Evolutionary conservation across 495 filamentous ascomycete genomes (phyloP), one percentile per base, ranked within the genome.

Genomic region (Penicillium riverlandense): DNA sequence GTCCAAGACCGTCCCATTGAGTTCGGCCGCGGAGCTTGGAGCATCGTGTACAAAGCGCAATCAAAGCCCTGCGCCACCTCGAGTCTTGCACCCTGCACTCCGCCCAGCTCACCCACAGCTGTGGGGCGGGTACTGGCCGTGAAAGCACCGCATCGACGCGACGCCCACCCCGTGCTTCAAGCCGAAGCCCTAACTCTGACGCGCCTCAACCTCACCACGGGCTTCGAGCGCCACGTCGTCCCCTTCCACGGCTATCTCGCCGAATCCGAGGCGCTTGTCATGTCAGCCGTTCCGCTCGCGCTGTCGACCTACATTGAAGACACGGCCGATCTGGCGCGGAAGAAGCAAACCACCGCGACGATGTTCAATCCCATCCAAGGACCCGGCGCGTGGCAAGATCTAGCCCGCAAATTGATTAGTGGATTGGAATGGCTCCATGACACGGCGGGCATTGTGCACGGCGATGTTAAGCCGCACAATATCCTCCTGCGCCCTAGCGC

Each of bases 21-120:
- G 49, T 75, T 76, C 31, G 80, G 80, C 29, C 69, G 60, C 37
- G 80, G 80, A 8, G 68, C 68, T 7, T 83, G 80, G 79, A 84
- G 80, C 53, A 70, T 69, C 11, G 80, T 84, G 9, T 80, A 78
- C 58, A 70, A 69, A 41, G 78, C 59, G 11, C 58, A 16, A 43
- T 53, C 34, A 47, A 50, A 14, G 14, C 49, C 41, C 35, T 38
- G 27, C 42, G 40, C 27, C 32, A 31, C 39, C 41, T 29, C 29
- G 45, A 11, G 22, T 39, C 22, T 22, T 22, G 22, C 41, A 34
- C 33, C 38, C 45, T 40, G 39, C 29, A 74, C 70, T 34, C 71
- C 75, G 11, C 79, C 77, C 8, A 62, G 63, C 12, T 77, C 75
- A 6, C 78, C 64, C n/a, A 55, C 57, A 29, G 44, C 54, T 14